A percentile compares a stretch with the other conserved stretches of the same genome.
These are phyloP conservation scores for Capsella bursapastoris DNA, from an alignment of 345 rosid genomes.

Conservation along the genomic window DNA sequence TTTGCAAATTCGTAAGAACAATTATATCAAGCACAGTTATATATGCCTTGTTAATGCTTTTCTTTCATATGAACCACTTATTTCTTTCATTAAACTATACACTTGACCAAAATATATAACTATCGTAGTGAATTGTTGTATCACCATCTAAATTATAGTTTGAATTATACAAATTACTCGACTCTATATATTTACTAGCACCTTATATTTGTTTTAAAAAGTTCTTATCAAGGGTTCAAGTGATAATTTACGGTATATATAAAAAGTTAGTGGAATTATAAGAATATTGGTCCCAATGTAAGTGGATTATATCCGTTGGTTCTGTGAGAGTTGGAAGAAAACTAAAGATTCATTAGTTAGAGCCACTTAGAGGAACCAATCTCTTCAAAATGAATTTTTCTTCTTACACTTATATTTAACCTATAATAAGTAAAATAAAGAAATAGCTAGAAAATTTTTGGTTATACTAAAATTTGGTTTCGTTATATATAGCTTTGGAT, in stretches of 20 bases:
- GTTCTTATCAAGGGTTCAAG: background rate
- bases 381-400: slow-evolving; percentile 21
- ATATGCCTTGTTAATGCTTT: slow-evolving; percentile 32
- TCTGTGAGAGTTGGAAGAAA: slow-evolving; percentile 12
- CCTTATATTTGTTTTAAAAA: background rate
- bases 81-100: background rate
- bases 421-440: background rate
- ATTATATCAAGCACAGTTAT: slow-evolving; percentile 21
- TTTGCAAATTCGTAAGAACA: slow-evolving; percentile 22
- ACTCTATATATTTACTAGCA: background rate
- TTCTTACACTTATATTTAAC: background rate
- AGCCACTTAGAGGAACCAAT: slow-evolving; percentile 15
- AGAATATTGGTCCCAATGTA: slow-evolving; percentile 38
- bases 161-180: background rate
- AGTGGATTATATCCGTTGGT: slow-evolving; percentile 35
- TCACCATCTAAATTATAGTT: background rate
- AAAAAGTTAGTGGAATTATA: slow-evolving; percentile 24
- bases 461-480: background rate
- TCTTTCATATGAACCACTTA: background rate
- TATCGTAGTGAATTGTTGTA: background rate
- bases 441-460: background rate
- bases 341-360: slow-evolving; percentile 21
- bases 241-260: slow-evolving; percentile 17
- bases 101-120: no score
- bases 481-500: no score